Evolutionary conservation across 768 basidiomycete species (phyloP), one percentile per base, ranked within the genome.

Genomic region (Pleurotus tuoliensis): DNA sequence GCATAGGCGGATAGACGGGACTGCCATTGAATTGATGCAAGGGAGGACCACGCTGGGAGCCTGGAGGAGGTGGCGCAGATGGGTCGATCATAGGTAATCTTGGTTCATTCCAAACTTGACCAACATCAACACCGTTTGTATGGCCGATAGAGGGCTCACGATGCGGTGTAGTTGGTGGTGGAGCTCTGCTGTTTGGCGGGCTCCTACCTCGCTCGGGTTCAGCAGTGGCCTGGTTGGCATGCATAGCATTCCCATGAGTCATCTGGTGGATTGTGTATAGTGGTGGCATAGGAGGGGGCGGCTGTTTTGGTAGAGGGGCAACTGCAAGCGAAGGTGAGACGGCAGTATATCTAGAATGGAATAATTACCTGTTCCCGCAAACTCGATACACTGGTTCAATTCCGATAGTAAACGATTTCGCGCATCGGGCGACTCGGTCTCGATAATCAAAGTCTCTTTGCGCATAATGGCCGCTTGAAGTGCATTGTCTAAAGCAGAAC

Each of bases 301-400:
- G 82, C 52, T 80, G 82, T 66, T 86, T 88, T 12, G 82, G 76
- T 16, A 76, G 73, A 27, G 81, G 81, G 34, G 82, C 76, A 49
- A 85, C 85, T 87, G 3, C 47, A 34, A 53, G 38, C 30, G 24
- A 54, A 25, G 40, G 38, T 56, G 51, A 22, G 62, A 54, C 40
- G 52, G 47, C 34, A 13, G 22, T 41, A 55, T 18, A 16, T n/a
- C 30, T 34, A 1, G 37, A 30, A 61, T 40, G 40, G 20, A 6
- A 20, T n/a, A 76, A 92, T 69, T 66, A 95, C 94, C 68, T 34
- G 80, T 78, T 24, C 78, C 73, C 27, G 92, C 89, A 68, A 93
- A 92, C 39, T 87, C 86, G 58, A 93, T 90, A 64, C 92, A 95
- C 30, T 93, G 94, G 45, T 75, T 78, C 66, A 99, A 83, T 64